Conservation (phyloP, 192 early-diverging fungal species). For the Backusella tuberculispora region DNA sequence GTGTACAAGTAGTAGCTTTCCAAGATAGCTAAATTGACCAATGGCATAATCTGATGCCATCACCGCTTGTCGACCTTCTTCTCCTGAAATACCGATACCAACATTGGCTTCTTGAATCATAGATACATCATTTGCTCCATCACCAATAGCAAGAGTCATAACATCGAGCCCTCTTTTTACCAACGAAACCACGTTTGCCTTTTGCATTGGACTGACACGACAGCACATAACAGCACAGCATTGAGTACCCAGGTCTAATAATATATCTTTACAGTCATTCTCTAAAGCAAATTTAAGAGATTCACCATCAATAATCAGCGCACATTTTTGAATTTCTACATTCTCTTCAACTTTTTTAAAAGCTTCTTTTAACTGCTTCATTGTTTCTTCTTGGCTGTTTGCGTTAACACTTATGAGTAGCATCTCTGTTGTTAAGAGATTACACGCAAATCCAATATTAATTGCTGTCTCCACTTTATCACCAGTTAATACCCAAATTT, state of each 20-base stretch:
- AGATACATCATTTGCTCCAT: slow-evolving; percentile 81
- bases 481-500: slow-evolving; percentile 79
- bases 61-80: slow-evolving; percentile 77
- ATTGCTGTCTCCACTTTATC: slow-evolving; percentile 84
- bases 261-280: slow-evolving; percentile 41
- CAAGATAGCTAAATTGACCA: slow-evolving; percentile 68
- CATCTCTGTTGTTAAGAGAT: slow-evolving; percentile 65
- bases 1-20: slow-evolving; percentile 67
- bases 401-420: slow-evolving; percentile 53
- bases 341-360: slow-evolving; percentile 17
- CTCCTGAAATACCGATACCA: slow-evolving; percentile 74
- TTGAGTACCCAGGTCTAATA: slow-evolving; percentile 57
- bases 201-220: slow-evolving; percentile 77
- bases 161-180: slow-evolving; percentile 64
- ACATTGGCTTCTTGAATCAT: slow-evolving; percentile 85
- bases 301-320: slow-evolving; percentile 71
- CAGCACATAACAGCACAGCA: slow-evolving; percentile 77
- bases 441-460: slow-evolving; percentile 78
- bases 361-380: slow-evolving; percentile 57
- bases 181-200: slow-evolving; percentile 70
- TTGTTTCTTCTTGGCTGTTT: slow-evolving; percentile 46
- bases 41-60: slow-evolving; percentile 79
- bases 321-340: slow-evolving; percentile 32
- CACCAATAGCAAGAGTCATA: slow-evolving; percentile 77
- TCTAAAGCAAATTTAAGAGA: slow-evolving; percentile 61